Base-by-base conservation (phyloP, 305 asterid genomes). In the Salvia sclarea region DNA sequence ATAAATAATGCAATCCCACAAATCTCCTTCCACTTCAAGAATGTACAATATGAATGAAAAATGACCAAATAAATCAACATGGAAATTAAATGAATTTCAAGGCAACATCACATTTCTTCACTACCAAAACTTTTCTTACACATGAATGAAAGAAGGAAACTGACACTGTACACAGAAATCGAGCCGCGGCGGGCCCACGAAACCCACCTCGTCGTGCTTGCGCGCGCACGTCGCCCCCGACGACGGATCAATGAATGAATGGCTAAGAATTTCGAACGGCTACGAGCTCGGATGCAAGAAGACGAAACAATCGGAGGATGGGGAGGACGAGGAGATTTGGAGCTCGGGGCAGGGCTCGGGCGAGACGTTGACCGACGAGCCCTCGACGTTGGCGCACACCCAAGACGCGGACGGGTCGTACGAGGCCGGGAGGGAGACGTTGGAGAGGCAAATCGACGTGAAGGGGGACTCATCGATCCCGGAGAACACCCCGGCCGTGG, bases 101-200 rank as follows among this genome's bases (percentile, higher is more conserved):
- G 54, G 74, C 80, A 81, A 73, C 88, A 74, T 75, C n/a, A 77
- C 78, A 75, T 74, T 72, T 47, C 88, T 82, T 81, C 81, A 79
- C 97, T 89, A 89, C 90, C 96, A 92, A 92, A 89, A 89, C 93
- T 92, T 88, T 90, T 80, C 95, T 88, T 86, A 89, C 96, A 86
- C 85, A 77, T 79, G 84, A 84, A 85, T 81, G 69, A 78, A 87
- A 89, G 75, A 83, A 82, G 25, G 25, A 16, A 76, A 77, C 58
- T 14, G 80, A 83, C 81, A 80, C 97, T 86, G 92, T 88, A 88
- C 97, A 92, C 73, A 71, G 75, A 76, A 79, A 79, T 73, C 64
- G 69, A 75, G 64, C 41, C 41, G 76, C 8, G 58, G 61, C 50
- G 67, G 72, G 70, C 58, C 69, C 11, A 22, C 25, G 25, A 52